Evolutionary conservation across 768 basidiomycete genomes (phyloP).

Genomic region (Hygrocybe punicea): DNA sequence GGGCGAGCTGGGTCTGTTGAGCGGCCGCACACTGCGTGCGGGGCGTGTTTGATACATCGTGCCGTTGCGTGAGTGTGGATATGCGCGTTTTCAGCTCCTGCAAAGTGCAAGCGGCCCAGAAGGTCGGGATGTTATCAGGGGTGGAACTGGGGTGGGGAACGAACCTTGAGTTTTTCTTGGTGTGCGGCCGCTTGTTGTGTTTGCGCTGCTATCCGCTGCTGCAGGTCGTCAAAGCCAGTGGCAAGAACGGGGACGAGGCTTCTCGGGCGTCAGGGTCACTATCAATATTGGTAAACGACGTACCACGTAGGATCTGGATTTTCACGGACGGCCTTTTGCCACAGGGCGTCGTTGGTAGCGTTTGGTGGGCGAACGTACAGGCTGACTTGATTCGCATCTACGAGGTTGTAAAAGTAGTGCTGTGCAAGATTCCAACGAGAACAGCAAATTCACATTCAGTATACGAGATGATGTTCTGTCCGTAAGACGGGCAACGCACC

Average conservation of each 20-base stretch:
- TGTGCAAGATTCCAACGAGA: slow-evolving; percentile 25
- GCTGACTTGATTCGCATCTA: slow-evolving; percentile 62
- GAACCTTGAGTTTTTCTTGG: slow-evolving; percentile 60
- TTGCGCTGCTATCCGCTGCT: slow-evolving; percentile 75
- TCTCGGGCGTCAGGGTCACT: slow-evolving; percentile 5
- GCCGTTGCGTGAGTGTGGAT: slow-evolving; percentile 55
- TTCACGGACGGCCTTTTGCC: slow-evolving; percentile 76
- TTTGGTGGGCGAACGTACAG: slow-evolving; percentile 71
- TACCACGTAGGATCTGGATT: slow-evolving; percentile 82
- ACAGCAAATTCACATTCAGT: background rate
- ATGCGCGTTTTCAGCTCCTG: slow-evolving; percentile 68
- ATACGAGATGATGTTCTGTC: background rate
- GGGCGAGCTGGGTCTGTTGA: slow-evolving; percentile 64
- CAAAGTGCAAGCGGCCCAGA: slow-evolving; percentile 2
- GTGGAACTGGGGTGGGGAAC: background rate
- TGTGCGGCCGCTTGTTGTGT: slow-evolving; percentile 61
- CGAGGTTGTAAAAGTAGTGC: slow-evolving; percentile 84
- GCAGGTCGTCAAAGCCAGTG: slow-evolving; percentile 77
- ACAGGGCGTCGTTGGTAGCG: slow-evolving; percentile 64
- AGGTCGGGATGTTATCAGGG: background rate
- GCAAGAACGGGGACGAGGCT: slow-evolving; percentile 81
- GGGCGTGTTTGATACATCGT: slow-evolving; percentile 63
- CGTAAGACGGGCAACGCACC: slow-evolving; percentile 50
- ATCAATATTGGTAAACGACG: slow-evolving; percentile 7
- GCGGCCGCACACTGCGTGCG: slow-evolving; percentile 61